Base-by-base conservation (phyloP, 805 yeast genomes). In the Pichia thaimueangensis region DNA sequence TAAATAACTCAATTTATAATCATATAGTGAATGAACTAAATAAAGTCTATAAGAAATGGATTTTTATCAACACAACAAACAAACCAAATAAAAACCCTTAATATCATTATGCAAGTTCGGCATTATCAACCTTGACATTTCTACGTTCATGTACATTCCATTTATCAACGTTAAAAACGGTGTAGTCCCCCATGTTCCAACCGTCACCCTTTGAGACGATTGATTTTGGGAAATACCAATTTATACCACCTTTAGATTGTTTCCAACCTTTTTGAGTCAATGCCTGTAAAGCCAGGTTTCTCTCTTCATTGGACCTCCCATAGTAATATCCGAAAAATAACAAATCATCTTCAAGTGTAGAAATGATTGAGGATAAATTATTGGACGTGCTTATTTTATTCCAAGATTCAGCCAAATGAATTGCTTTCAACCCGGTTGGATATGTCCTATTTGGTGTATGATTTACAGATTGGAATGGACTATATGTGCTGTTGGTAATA, bases 311-410 rank as follows among this genome's bases (percentile, higher is more conserved):
- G 5, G 74, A 67, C 4, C 66, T 54, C 2, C 70, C 67, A 53
- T 58, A 71, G 48, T 71, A 71, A 50, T 59, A 68, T 28, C 70
- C 71, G 48, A 64, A 70, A 45, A 71, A 70, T 37, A 71, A 48
- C 13, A 72, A 64, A 6, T 56, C 58, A n/a, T 58, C 49, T 38
- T 60, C 67, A 21, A 60, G 52, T 31, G 52, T 51, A 30, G 52
- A 55, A 1, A 63, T 59, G 37, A 51, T 55, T 13, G 50, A 27
- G 24, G 54, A 59, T 12, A 62, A 34, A 37, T 55, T 53, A 8
- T 37, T 37, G 11, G 58, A 47, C 17, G 42, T 36, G 7, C 56
- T 50, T 8, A 62, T 45, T 30, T 54, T 50, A 35, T 55, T 57
- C 67, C 67, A 63, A 13, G 60, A 46, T 19, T 60, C 53, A 4